Conservation (phyloP, 768 basidiomycete genomes). For the Dioszegia hungarica region DNA sequence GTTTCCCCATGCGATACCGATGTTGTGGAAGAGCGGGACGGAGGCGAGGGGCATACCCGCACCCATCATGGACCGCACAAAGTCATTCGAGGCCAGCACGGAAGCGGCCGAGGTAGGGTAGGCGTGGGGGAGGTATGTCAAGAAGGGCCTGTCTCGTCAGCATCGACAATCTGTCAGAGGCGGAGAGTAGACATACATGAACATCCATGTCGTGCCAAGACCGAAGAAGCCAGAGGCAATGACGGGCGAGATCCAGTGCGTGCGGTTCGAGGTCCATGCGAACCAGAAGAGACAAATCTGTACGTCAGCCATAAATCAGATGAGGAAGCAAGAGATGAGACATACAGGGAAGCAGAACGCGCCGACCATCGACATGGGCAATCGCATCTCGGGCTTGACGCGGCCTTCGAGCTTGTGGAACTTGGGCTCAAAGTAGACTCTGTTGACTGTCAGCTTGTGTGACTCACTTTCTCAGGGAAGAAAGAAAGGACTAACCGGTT, state of each 20-base stretch:
- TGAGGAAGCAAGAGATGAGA: not conserved
- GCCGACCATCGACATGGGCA: constrained; percentile 24
- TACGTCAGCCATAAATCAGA: not conserved
- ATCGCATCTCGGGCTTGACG: constrained; percentile 16
- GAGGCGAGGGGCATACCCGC: constrained; percentile 44
- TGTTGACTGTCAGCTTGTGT: constrained; percentile 11
- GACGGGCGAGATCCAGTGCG: constrained; percentile 39
- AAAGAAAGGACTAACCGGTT: constrained; percentile 19
- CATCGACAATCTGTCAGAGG: not conserved
- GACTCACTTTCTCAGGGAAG: not conserved
- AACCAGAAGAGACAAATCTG: constrained; percentile 39
- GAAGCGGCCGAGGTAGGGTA: constrained; percentile 47
- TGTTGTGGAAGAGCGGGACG: constrained; percentile 33
- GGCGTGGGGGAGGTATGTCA: constrained; percentile 28
- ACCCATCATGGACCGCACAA: constrained; percentile 44
- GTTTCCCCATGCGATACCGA: constrained; percentile 45
- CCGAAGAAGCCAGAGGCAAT: constrained; percentile 27
- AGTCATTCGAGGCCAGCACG: constrained; percentile 47
- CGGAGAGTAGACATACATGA: constrained; percentile 9
- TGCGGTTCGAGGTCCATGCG: constrained; percentile 38
- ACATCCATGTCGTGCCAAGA: constrained; percentile 29
- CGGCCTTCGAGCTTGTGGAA: constrained; percentile 9
- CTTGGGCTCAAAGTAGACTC: constrained; percentile 29
- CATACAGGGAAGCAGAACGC: constrained; percentile 29
- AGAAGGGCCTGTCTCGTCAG: constrained; percentile 10